Evolutionary conservation across 139 green algal genomes (phyloP), one percentile per base, ranked within the genome.

Genomic region (Tetradesmus obliquus): DNA sequence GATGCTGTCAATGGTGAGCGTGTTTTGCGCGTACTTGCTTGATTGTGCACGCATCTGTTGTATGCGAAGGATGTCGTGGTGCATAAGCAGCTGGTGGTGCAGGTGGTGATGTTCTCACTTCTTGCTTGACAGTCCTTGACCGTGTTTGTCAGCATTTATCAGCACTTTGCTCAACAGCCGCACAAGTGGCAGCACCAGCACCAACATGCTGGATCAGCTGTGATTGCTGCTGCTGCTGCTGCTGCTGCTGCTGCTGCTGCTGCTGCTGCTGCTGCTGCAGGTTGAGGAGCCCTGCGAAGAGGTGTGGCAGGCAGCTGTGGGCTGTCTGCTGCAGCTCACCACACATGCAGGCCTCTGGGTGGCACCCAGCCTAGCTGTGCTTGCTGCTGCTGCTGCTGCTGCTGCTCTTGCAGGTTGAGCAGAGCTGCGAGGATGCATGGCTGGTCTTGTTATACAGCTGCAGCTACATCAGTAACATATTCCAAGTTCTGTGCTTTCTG

Each of bases 391-490:
- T 17, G 8, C 79, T 62, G 79, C 79, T 9, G 32, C 79, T 69
- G 13, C 20, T 71, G 96, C 92, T 97, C 80, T 92, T 95, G 54
- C 93, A 95, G 86, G 90, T 98, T 71, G 93, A 97, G 19, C 7
- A 51, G 7, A 12, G 7, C 3, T 32, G 32, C 66, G 17, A 69
- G 45, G 24, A 55, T 12, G 9, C 45, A 62, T 19, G 17, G 24
- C 66, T 69, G 62, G 32, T 45, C 0, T 45, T 45, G 32, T 45
- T 45, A 45, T 1, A 0, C 32, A 45, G 32, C 32, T 45, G 32
- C 32, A 45, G 32, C 32, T 45, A 45, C 32, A 45, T 45, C 32
- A 45, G 32, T 45, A 45, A 45, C 32, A 45, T 45, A 45, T 45
- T 45, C 32, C 32, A 45, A 45, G 32, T 45, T 45, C 32, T 20